phyloP scores from a whole-genome alignment of 2,329 filamentous ascomycete species.

The Cladosporium sp. region DNA sequence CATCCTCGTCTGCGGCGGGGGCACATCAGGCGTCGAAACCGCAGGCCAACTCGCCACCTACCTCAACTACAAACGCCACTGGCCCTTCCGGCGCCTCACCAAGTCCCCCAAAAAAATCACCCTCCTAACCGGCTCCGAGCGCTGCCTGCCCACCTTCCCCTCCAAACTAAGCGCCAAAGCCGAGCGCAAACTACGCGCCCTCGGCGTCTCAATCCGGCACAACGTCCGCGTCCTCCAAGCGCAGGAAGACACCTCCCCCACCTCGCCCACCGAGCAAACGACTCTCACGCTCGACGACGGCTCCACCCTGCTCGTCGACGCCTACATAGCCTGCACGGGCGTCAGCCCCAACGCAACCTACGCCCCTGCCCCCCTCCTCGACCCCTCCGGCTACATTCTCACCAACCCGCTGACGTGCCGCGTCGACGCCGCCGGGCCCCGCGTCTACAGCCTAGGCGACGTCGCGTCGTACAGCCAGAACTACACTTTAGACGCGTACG shows the following conservation, averaged over 20 bases:
- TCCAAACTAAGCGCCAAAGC: conserved; percentile 27
- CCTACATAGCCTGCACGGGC: conserved; percentile 35
- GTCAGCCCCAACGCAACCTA: conserved; percentile 31
- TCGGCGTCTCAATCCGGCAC: conserved; percentile 31
- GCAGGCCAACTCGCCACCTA: conserved; percentile 35
- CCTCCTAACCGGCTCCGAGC: conserved; percentile 28
- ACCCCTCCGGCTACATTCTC: conserved; percentile 25
- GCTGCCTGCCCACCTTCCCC: conserved; percentile 30
- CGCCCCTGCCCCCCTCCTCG: conserved; percentile 25
- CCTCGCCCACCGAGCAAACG: conserved; percentile 22
- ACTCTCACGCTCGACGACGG: conserved; percentile 27
- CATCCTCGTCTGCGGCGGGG: conserved; percentile 36
- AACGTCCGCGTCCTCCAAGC: conserved; percentile 26
- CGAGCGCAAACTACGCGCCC: conserved; percentile 27
- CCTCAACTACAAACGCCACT: conserved; percentile 25
- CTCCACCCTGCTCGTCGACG: conserved; percentile 30
- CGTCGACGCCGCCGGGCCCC: conserved; percentile 22
- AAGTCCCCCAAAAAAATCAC: conserved; percentile 27
- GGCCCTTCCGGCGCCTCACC: conserved; percentile 15
- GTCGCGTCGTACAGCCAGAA: conserved; percentile 31
- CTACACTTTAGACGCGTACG: conserved; percentile 32
- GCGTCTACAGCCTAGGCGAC: conserved; percentile 37
- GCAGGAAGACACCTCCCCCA: conserved; percentile 15
- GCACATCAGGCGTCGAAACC: conserved; percentile 34
- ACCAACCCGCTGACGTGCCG: conserved; percentile 29